Evolutionary conservation across 192 early-diverging fungal genomes (phyloP), one percentile per base, ranked within the genome.

Genomic region (Coemansia sp.): DNA sequence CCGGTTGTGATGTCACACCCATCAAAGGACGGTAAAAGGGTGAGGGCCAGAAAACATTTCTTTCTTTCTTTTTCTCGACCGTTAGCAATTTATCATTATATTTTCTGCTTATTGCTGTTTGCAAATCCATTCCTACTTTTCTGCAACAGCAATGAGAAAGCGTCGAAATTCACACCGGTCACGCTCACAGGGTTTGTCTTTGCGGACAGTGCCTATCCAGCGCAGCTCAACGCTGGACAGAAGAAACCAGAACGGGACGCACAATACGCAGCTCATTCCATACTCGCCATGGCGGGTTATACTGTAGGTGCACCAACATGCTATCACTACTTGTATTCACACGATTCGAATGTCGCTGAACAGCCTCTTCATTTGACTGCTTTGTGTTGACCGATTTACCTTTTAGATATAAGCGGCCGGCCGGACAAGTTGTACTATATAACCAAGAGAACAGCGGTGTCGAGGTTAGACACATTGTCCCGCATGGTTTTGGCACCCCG

Each of bases 391-490:
- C 23, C 1, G 20, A 13, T 25, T 9, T 47, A 11, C 20, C 22
- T 47, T 20, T 20, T 75, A 75, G 68, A 14, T 71, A 79, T 45
- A 57, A 61, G 20, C 62, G 65, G 17, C 55, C 67, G 8, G 36
- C 71, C 4, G 76, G 76, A 19, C 84, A 90, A 22, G 66, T 86
- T 13, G 90, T 92, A 0, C 69, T 92, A 8, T 90, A 86, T 50
- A 89, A 90, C 64, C 79, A 82, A 13, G 82, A 86, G 29, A 82
- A 71, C 33, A 77, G 73, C 58, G 74, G 57, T 27, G 76, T 85
- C 15, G 82, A 72, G 57, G 82, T 82, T 40, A 77, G 77, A 59
- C 76, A 58, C 37, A 34, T 67, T 33, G 56, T 64, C 17, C 52
- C 73, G 10, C 58, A 56, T 19, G 27, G 62, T 0, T 13, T 74